Evolutionary conservation across 2,329 filamentous ascomycete species (phyloP).

Genomic region (Ascosphaera apis): DNA sequence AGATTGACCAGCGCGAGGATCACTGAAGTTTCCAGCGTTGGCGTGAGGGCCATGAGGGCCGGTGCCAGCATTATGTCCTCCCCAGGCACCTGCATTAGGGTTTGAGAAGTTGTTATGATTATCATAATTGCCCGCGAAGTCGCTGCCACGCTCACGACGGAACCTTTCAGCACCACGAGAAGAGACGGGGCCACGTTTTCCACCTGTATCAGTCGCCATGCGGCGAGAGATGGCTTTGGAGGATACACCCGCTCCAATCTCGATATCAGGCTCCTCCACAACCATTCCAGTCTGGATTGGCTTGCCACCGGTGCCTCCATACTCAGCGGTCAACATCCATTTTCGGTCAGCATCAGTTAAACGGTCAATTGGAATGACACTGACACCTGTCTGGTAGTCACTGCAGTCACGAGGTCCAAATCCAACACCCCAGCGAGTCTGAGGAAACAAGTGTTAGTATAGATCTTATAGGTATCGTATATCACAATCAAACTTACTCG

Average conservation of each 20-base stretch:
- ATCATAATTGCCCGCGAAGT: constrained; percentile 6
- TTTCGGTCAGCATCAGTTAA: constrained; percentile 92
- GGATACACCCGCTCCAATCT: constrained; percentile 91
- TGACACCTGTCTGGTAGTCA: constrained; percentile 80
- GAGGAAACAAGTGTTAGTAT: constrained; percentile 10
- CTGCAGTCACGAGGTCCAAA: constrained; percentile 95
- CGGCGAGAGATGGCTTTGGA: constrained; percentile 46
- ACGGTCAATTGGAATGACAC: constrained; percentile 74
- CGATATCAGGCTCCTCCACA: constrained; percentile 93
- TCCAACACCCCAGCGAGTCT: constrained; percentile 94
- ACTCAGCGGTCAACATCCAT: constrained; percentile 89
- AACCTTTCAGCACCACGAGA: constrained; percentile 15
- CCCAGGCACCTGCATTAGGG: not conserved
- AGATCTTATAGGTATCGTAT: constrained; percentile 1
- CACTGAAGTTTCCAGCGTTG: constrained; percentile 8
- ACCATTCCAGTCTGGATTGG: constrained; percentile 63
- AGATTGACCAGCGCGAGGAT: constrained; percentile 10
- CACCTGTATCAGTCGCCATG: constrained; percentile 27
- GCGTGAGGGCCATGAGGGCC: constrained; percentile 12
- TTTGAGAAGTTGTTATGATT: not conserved
- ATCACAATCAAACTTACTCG: constrained; percentile 44
- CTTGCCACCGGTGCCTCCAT: constrained; percentile 70
- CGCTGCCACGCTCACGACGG: constrained; percentile 11
- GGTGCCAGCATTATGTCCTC: constrained; percentile 7
- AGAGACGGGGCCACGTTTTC: constrained; percentile 26